Base-by-base conservation (phyloP, 768 basidiomycete species). In the Gyrodon lividus region DNA sequence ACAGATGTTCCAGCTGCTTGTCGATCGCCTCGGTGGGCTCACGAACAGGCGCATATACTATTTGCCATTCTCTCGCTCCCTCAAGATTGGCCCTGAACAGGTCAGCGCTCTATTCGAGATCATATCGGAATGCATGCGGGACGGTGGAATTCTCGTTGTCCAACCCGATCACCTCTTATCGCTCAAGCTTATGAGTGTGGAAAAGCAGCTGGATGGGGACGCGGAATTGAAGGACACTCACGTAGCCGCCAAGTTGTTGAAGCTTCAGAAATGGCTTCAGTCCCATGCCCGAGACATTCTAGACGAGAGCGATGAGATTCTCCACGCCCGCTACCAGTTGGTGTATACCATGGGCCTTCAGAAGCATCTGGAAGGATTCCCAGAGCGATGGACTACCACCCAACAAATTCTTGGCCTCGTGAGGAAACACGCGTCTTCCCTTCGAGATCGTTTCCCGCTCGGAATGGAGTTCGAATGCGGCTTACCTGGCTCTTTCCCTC, bases 91-190 rank as follows among this genome's bases (percentile, higher is more conserved):
- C 38, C 16, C 50, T 72, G 13, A 70, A 63, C 50, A 54, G 59
- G 41, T 50, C 2, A 5, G n/a, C 24, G 34, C 30, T 23, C 51
- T 55, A 6, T 49, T 14, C 55, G 54, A 46, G 5, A 43, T 40
- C 13, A 20, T 64, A 23, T 14, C 8, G 13, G 55, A 69, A 37
- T 81, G 80, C 52, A 63, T 59, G 51, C 47, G 46, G 0, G 61
- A 59, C 38, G 59, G 68, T 9, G 79, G 79, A 0, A 57, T 81
- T 9, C 59, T 79, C 3, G 63, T 81, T 2, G 62, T 67, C 14
- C 78, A 81, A 49, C 79, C 79, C 0, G 77, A 81, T 37, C 79
- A 81, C 41, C 72, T 78, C 4, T 72, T 81, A 6, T 80, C 79
- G 0, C 72, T 75, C 49, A 69, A 71, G 56, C 65, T 81, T 39